Conservation (phyloP, 495 filamentous ascomycete species). For the Tuber melanosporum region DNA sequence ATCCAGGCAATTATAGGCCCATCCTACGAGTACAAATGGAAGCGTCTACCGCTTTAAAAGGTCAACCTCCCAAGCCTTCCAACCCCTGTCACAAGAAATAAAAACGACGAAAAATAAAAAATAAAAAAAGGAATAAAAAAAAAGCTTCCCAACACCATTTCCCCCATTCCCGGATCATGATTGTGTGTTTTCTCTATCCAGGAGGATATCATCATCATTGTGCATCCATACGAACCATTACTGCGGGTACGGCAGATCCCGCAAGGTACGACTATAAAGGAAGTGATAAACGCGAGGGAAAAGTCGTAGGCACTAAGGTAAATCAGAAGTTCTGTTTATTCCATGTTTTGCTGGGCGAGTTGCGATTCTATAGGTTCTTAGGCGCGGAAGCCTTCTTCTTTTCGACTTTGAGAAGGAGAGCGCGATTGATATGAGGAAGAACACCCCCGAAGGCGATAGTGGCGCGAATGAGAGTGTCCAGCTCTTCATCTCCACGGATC, state of each 20-base stretch:
- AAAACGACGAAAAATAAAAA: slow-evolving; percentile 9
- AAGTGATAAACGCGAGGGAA: neutral
- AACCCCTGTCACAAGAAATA: neutral
- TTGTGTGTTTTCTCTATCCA: slow-evolving; percentile 24
- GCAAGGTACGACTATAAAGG: slow-evolving; percentile 1
- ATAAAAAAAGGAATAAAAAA: slow-evolving; percentile 15
- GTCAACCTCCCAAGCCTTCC: neutral
- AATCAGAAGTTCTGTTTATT: slow-evolving; percentile 1
- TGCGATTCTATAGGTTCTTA: slow-evolving; percentile 31
- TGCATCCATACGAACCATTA: slow-evolving; percentile 13
- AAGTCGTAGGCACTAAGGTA: neutral
- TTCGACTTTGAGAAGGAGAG: slow-evolving; percentile 94
- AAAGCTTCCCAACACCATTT: slow-evolving; percentile 31
- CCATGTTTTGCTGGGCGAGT: slow-evolving; percentile 16
- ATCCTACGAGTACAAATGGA: slow-evolving; percentile 1
- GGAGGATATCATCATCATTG: slow-evolving; percentile 30
- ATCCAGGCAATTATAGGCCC: slow-evolving; percentile 1
- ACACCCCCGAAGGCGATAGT: slow-evolving; percentile 99
- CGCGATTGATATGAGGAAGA: slow-evolving; percentile 96
- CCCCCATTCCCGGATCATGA: slow-evolving; percentile 23
- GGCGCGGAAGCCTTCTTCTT: slow-evolving; percentile 85
- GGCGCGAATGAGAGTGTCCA: slow-evolving; percentile 93
- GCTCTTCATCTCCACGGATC: slow-evolving; percentile 96
- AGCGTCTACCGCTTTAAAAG: neutral
- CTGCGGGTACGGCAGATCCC: neutral